Conservation (phyloP, 495 filamentous ascomycete genomes). For the Chaetomidium leptoderma region DNA sequence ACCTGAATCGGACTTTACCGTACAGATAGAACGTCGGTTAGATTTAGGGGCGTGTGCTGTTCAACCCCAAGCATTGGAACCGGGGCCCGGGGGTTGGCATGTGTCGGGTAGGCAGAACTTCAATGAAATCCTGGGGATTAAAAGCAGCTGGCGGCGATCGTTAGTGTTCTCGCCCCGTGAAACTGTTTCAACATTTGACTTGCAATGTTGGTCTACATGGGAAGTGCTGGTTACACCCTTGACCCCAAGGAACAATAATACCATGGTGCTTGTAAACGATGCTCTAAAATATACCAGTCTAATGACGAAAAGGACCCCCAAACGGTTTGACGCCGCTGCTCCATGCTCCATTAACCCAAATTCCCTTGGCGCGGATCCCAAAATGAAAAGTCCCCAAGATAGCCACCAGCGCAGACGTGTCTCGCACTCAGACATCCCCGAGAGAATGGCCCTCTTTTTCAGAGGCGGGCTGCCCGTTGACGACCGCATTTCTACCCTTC, state of each 20-base stretch:
- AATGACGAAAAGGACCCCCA: neutral
- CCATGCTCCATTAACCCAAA: neutral
- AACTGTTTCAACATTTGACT: too few species aligned
- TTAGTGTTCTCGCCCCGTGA: too few species aligned
- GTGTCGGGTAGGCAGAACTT: too few species aligned
- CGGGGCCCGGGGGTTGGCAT: too few species aligned
- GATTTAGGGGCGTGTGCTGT: too few species aligned
- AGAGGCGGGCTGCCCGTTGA: neutral
- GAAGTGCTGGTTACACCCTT: too few species aligned
- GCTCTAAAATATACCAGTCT: neutral
- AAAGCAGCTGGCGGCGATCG: too few species aligned
- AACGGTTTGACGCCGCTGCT: neutral
- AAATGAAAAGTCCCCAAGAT: neutral
- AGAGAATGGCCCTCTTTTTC: conserved; percentile 3
- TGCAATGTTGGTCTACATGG: too few species aligned
- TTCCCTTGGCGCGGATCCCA: neutral
- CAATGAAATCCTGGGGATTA: too few species aligned
- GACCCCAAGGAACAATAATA: too few species aligned
- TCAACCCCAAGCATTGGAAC: too few species aligned
- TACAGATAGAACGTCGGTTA: conserved; percentile 10
- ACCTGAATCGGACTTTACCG: conserved; percentile 13
- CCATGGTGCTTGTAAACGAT: neutral
- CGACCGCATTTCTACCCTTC: conserved; percentile 16
- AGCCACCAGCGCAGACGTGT: too few species aligned
- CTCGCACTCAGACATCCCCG: conserved; percentile 5